phyloP scores from a whole-genome alignment of 306 rosid genomes.

The Citrullus amarus region DNA sequence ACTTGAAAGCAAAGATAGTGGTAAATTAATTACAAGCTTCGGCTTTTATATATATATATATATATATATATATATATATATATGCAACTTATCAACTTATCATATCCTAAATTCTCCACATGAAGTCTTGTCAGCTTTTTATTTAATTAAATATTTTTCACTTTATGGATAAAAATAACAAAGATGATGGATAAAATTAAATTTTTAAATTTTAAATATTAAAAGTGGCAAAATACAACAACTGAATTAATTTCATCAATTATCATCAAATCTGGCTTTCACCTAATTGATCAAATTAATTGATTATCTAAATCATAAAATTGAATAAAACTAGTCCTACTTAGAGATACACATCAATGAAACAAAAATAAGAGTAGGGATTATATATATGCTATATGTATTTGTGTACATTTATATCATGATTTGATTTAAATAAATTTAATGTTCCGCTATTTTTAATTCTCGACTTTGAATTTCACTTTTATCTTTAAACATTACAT shows the following conservation, averaged over 20 bases:
- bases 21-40: background rate
- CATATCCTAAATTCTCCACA: background rate
- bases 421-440: too few relatives aligned
- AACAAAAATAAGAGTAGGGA: too few relatives aligned
- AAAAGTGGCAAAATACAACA: background rate
- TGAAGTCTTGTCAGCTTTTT: background rate
- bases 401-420: too few relatives aligned
- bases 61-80: background rate
- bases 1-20: background rate
- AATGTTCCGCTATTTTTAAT: too few relatives aligned
- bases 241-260: background rate
- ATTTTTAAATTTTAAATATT: background rate
- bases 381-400: too few relatives aligned
- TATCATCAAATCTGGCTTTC: background rate
- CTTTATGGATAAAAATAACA: background rate
- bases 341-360: too few relatives aligned
- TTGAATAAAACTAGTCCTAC: too few relatives aligned
- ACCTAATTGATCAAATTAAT: background rate
- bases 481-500: too few relatives aligned
- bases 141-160: background rate
- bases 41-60: background rate
- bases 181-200: background rate
- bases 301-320: background rate
- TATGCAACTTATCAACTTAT: background rate
- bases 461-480: too few relatives aligned